phyloP scores from a whole-genome alignment of 345 rosid genomes.

The Lepidium aucheri region DNA sequence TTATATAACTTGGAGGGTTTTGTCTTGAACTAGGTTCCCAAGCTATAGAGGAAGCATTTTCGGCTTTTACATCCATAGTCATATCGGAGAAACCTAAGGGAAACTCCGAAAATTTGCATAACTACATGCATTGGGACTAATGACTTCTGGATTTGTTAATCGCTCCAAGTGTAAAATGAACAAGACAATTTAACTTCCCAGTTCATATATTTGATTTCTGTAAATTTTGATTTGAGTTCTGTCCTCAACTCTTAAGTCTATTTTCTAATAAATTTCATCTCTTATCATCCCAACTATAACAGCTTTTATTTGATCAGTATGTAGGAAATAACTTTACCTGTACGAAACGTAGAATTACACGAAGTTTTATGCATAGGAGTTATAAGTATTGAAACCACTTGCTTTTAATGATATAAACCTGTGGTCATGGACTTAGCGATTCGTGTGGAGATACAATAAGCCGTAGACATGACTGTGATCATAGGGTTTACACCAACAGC shows the following conservation, averaged over 20 bases:
- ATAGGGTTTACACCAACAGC: conserved; percentile 69
- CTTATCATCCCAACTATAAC: not conserved
- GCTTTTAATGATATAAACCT: not conserved
- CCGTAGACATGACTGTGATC: conserved; percentile 64
- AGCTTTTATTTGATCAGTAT: not conserved
- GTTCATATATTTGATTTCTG: conserved; percentile 15
- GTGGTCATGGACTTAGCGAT: conserved; percentile 32
- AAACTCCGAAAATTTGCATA: conserved; percentile 2
- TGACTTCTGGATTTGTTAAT: conserved; percentile 15
- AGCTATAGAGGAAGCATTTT: conserved; percentile 8
- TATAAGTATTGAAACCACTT: not conserved
- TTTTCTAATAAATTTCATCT: conserved; percentile 14
- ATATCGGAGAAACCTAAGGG: not conserved
- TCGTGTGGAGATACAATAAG: conserved; percentile 47
- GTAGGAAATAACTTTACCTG: not conserved
- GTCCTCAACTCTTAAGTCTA: not conserved
- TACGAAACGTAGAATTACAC: not conserved
- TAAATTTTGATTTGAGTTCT: conserved; percentile 17
- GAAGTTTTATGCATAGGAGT: not conserved
- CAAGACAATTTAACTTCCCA: conserved; percentile 13
- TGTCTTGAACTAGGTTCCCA: conserved; percentile 3
- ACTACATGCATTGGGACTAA: not conserved
- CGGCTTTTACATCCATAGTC: conserved; percentile 4
- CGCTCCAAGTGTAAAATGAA: not conserved
- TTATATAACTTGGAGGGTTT: conserved; percentile 3